A percentile compares a stretch with the other conserved stretches of the same genome.
Evolutionary conservation across 2,329 filamentous ascomycete species (phyloP).

Genomic region (Dendryphion nanum): DNA sequence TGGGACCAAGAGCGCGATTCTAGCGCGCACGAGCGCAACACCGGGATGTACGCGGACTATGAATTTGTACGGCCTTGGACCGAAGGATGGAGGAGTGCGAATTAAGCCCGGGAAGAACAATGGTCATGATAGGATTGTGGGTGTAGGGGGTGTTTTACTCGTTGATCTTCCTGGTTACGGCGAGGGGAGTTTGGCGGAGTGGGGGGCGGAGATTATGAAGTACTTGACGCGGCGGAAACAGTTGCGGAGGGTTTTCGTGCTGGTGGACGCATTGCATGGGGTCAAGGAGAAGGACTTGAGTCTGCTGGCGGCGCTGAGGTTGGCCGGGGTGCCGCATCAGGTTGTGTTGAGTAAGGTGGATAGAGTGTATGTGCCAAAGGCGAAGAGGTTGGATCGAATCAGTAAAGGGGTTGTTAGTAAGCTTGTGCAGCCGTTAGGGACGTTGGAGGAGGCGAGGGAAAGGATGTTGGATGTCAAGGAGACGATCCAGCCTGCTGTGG

Average conservation of each 20-base stretch:
- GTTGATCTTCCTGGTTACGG: constrained; percentile 74
- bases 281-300: constrained; percentile 60
- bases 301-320: constrained; percentile 56
- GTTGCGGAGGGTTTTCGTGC: constrained; percentile 61
- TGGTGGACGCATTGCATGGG: constrained; percentile 64
- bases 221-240: constrained; percentile 63
- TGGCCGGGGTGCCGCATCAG: constrained; percentile 61
- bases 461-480: constrained; percentile 37
- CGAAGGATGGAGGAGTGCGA: constrained; percentile 18
- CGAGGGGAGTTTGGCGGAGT: constrained; percentile 58
- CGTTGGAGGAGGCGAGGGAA: constrained; percentile 47
- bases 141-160: constrained; percentile 52
- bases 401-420: constrained; percentile 8
- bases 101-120: constrained; percentile 22
- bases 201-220: constrained; percentile 68
- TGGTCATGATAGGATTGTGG: constrained; percentile 35
- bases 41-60: constrained; percentile 64
- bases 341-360: constrained; percentile 68
- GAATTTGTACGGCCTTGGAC: constrained; percentile 64
- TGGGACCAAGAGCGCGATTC: not conserved
- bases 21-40: constrained; percentile 53
- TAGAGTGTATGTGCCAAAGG: constrained; percentile 28
- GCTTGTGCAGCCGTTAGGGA: constrained; percentile 19
- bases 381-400: constrained; percentile 14
- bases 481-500: constrained; percentile 32